Percentiles rank a stretch among this genome's conserved stretches.
Evolutionary conservation across 1,284 basidiomycete species (phyloP).

Genomic region (Cronartium quercuum): DNA sequence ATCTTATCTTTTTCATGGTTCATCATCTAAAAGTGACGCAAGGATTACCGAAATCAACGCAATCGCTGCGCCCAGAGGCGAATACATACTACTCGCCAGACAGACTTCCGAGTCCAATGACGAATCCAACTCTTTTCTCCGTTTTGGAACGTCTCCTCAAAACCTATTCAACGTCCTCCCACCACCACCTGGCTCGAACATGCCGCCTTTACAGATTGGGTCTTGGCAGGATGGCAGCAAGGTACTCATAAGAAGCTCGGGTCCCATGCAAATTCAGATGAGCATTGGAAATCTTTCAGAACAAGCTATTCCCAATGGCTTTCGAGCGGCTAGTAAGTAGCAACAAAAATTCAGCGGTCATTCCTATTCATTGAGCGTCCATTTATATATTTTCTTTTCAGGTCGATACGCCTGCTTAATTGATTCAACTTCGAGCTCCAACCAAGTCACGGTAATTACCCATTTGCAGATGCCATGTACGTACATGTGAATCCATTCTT

Average conservation of each 20-base stretch:
- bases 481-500: neutral
- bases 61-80: slow-evolving; percentile 10
- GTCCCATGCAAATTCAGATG: slow-evolving; percentile 19
- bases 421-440: neutral
- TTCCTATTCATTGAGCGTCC: neutral
- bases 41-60: slow-evolving; percentile 9
- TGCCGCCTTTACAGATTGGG: slow-evolving; percentile 21
- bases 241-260: slow-evolving; percentile 18
- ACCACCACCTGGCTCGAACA: neutral
- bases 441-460: neutral
- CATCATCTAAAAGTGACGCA: neutral
- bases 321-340: slow-evolving; percentile 23
- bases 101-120: neutral
- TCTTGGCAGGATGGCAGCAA: slow-evolving; percentile 26
- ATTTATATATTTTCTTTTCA: neutral
- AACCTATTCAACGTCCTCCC: slow-evolving; percentile 22
- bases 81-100: slow-evolving; percentile 17
- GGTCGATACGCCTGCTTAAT: slow-evolving; percentile 5
- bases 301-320: neutral
- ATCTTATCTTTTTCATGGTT: neutral
- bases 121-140: neutral
- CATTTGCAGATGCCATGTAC: slow-evolving; percentile 30
- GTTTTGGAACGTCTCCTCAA: slow-evolving; percentile 9
- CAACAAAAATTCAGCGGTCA: neutral
- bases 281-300: neutral